phyloP scores from a whole-genome alignment of 805 yeast genomes.

The Starmera dryadoides region DNA sequence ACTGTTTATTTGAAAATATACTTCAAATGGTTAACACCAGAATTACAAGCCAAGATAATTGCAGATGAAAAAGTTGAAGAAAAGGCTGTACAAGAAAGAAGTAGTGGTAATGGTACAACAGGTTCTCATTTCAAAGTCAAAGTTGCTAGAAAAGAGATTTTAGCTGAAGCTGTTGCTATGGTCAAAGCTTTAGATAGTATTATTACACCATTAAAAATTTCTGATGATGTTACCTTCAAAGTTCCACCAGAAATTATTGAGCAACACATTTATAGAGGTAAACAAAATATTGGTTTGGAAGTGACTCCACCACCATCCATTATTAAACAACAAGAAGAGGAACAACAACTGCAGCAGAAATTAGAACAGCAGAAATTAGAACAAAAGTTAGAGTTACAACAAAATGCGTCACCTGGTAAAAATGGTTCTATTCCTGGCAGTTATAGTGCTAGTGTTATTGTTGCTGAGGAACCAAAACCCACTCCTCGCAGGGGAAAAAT shows the following conservation, averaged over 20 bases:
- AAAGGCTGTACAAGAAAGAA: not conserved
- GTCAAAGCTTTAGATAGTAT: slow-evolving; percentile 12
- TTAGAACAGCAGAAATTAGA: no score
- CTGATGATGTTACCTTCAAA: slow-evolving; percentile 7
- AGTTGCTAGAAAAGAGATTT: slow-evolving; percentile 43
- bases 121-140: slow-evolving; percentile 21
- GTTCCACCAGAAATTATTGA: slow-evolving; percentile 8
- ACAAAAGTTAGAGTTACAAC: no score
- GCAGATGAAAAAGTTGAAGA: not conserved
- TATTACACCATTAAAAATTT: slow-evolving; percentile 5
- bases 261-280: not conserved
- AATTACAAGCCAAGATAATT: not conserved
- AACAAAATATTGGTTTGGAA: not conserved
- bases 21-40: slow-evolving; percentile 3
- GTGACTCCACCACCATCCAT: no score
- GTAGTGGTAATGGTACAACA: not conserved
- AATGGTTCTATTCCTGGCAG: no score
- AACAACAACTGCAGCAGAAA: no score
- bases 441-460: no score
- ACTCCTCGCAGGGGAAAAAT: no score
- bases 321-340: no score
- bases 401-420: no score
- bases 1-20: slow-evolving; percentile 51
- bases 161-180: slow-evolving; percentile 23
- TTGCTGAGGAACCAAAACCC: no score